Percentiles rank a stretch among this genome's conserved stretches.
phyloP scores from a whole-genome alignment of 208 protist genomes.

The Herpetomonas samuelpessoai region DNA sequence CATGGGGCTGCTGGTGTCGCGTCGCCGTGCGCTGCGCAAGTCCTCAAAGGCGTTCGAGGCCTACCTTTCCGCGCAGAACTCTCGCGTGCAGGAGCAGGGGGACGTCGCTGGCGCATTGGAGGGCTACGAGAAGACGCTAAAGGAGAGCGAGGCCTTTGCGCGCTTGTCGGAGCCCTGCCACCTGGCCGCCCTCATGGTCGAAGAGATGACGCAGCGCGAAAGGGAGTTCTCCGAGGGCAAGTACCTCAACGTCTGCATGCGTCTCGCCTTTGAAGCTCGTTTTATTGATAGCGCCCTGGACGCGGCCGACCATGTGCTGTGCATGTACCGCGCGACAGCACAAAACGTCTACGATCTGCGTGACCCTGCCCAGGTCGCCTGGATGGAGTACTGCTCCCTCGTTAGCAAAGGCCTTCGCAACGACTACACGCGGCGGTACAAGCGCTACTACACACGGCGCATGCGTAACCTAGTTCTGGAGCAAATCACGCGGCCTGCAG shows the following conservation, averaged over 20 bases:
- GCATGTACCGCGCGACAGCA: constrained; percentile 37
- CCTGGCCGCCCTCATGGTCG: constrained; percentile 18
- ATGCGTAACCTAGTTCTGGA: constrained; percentile 54
- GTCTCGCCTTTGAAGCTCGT: constrained; percentile 56
- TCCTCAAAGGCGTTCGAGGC: constrained; percentile 43
- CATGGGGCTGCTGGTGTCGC: constrained; percentile 31
- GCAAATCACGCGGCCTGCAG: constrained; percentile 25
- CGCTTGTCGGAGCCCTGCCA: constrained; percentile 22
- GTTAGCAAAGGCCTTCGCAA: constrained; percentile 47
- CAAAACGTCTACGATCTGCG: constrained; percentile 24
- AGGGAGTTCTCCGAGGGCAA: constrained; percentile 28
- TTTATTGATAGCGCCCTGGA: constrained; percentile 68
- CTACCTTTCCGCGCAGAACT: constrained; percentile 30
- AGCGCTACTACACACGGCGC: constrained; percentile 38
- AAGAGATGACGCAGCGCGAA: constrained; percentile 27
- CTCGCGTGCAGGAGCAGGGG: constrained; percentile 13
- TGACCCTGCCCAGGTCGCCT: constrained; percentile 13
- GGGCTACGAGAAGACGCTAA: constrained; percentile 19
- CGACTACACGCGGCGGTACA: constrained; percentile 53
- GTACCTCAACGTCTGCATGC: constrained; percentile 59
- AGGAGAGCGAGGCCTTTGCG: constrained; percentile 44
- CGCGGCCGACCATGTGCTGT: constrained; percentile 61
- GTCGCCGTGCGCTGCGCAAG: constrained; percentile 40
- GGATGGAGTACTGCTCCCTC: constrained; percentile 27
- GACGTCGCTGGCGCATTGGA: constrained; percentile 27